Base-by-base conservation (phyloP, 1,284 basidiomycete species). In the Xerocomus minutiporus region DNA sequence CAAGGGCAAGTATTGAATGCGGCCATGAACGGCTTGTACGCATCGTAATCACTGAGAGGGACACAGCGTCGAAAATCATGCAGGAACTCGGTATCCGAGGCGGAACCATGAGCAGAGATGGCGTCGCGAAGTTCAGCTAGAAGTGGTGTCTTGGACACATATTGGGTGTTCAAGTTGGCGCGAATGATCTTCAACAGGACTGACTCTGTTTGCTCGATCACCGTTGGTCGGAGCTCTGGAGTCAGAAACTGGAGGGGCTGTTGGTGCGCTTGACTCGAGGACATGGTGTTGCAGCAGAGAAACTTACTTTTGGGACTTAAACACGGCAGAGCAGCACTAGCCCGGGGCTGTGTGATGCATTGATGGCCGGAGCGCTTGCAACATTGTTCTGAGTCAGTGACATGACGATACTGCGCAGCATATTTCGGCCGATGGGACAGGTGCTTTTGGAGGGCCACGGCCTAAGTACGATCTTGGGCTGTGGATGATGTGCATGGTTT, bases 21-120 rank as follows among this genome's bases (percentile, higher is more conserved):
- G 8, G 17, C 17, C 5, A 55, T 45, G 44, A 58, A 58, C 7
- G 59, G 56, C 17, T 52, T 39, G 49, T 60, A 60, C 8, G 51
- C 17, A 2, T 51, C 46, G 36, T 59, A 59, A 20, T 38, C 38
- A 5, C 47, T 52, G 12, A 60, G 46, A 5, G 59, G 56, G 13
- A 60, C 48, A 9, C 20, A 28, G 13, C 26, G 5, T 5, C 57
- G 38, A 32, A 53, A 61, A 23, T 36, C 42, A 1, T 45, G 17
- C 8, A 54, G 4, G 17, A 55, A 40, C 2, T 8, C n/a, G 2
- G 42, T n/a, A 28, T 60, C 48, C 1, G 38, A 31, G 3, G 20
- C 15, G 7, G 32, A 25, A 4, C 43, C 38, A 8, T 39, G 31
- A n/a, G 12, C 23, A 11, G 41, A 26, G 9, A 51, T 36, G 7